A percentile compares a stretch with the other conserved stretches of the same genome.
Evolutionary conservation across 805 yeast genomes (phyloP).

Genomic region (Nakazawaea populi): DNA sequence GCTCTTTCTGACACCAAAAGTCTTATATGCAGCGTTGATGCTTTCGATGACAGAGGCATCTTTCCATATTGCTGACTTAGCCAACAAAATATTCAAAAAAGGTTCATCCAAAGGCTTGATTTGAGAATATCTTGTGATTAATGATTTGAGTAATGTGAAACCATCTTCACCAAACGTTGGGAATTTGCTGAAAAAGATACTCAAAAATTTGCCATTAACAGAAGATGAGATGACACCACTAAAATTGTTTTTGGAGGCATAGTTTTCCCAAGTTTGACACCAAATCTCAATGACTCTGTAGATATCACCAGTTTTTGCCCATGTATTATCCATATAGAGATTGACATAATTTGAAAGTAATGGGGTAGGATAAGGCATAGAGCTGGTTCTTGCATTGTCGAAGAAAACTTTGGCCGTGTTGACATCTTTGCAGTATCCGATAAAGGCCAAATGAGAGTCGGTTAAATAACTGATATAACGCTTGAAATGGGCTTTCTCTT

Average conservation of each 20-base stretch:
- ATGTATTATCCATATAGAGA: constrained; percentile 55
- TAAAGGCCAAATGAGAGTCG: constrained; percentile 71
- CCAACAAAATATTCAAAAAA: constrained; percentile 71
- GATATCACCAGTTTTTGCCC: constrained; percentile 50
- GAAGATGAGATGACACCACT: constrained; percentile 69
- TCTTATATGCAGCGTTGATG: constrained; percentile 51
- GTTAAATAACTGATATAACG: constrained; percentile 43
- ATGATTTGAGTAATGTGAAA: constrained; percentile 41
- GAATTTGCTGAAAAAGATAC: constrained; percentile 57
- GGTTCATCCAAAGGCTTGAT: constrained; percentile 67
- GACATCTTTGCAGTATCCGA: constrained; percentile 72
- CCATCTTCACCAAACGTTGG: constrained; percentile 49
- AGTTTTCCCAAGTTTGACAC: constrained; percentile 54
- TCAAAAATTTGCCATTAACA: constrained; percentile 62
- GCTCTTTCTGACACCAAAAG: constrained; percentile 53
- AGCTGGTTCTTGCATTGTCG: constrained; percentile 61
- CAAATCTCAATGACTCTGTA: constrained; percentile 56
- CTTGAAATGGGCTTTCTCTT: constrained; percentile 17
- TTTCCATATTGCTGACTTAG: constrained; percentile 63
- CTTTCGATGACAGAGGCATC: constrained; percentile 60
- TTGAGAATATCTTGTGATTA: constrained; percentile 50
- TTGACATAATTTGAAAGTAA: constrained; percentile 72
- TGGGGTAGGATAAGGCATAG: constrained; percentile 67
- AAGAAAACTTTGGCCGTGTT: constrained; percentile 68
- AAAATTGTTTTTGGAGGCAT: constrained; percentile 41